phyloP scores from a whole-genome alignment of 257 asterid genomes.

The Ligustrum vulgare region DNA sequence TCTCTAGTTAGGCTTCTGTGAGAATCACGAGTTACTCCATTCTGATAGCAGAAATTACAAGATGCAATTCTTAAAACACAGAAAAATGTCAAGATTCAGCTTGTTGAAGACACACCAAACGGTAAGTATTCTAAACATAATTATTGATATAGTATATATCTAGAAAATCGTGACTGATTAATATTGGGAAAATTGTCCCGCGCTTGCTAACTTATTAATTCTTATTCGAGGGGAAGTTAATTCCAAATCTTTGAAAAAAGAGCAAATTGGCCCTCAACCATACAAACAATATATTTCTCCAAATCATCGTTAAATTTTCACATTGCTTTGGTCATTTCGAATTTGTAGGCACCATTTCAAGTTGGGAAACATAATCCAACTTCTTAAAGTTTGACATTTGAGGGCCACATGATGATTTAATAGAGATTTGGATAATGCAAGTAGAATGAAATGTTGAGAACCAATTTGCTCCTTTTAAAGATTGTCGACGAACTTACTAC shows the following conservation, averaged over 20 bases:
- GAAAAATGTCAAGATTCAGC: slow-evolving; percentile 72
- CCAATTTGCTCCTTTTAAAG: not conserved
- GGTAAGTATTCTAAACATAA: slow-evolving; percentile 33
- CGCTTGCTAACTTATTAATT: no score
- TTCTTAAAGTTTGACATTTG: not conserved
- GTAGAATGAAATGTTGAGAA: not conserved
- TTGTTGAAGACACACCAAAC: slow-evolving; percentile 59
- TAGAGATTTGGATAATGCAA: not conserved
- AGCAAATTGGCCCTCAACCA: not conserved
- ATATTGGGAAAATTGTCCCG: not conserved
- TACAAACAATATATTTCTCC: no score
- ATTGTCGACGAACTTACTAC: no score
- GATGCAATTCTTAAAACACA: slow-evolving; percentile 75
- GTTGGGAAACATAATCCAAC: not conserved
- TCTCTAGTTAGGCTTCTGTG: not conserved
- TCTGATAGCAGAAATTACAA: slow-evolving; percentile 53
- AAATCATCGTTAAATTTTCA: no score
- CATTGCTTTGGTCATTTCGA: not conserved
- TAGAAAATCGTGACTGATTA: not conserved
- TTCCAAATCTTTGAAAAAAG: not conserved
- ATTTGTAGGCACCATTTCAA: not conserved
- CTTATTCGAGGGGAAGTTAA: not conserved
- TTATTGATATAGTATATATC: no score
- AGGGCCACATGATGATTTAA: not conserved
- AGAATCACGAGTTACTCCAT: slow-evolving; percentile 3